Conservation (phyloP, 2,329 filamentous ascomycete species). For the Aciculosporium take region DNA sequence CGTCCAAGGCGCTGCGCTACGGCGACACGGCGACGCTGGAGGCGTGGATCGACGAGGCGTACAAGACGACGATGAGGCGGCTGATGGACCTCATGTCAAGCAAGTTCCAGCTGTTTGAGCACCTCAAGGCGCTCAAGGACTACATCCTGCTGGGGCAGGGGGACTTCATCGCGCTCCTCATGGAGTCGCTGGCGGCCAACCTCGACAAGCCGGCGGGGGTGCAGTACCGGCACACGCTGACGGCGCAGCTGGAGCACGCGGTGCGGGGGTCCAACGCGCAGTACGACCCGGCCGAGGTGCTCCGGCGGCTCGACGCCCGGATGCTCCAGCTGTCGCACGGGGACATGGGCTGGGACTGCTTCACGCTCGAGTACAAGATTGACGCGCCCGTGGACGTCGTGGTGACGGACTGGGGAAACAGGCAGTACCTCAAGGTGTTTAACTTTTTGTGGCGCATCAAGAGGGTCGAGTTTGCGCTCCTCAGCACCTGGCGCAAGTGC, state of each 20-base stretch:
- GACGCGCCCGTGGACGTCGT: constrained; percentile 94
- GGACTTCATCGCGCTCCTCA: constrained; percentile 90
- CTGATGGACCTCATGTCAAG: constrained; percentile 85
- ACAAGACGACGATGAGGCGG: constrained; percentile 94
- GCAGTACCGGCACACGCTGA: constrained; percentile 91
- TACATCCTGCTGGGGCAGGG: constrained; percentile 91
- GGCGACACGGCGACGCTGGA: constrained; percentile 87
- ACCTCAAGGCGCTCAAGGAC: constrained; percentile 80
- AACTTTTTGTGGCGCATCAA: constrained; percentile 99
- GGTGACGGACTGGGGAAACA: constrained; percentile 86
- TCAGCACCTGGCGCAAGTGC: constrained; percentile 82
- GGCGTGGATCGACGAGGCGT: constrained; percentile 88
- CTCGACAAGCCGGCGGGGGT: constrained; percentile 91
- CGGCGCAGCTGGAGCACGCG: constrained; percentile 93
- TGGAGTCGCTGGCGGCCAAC: constrained; percentile 90
- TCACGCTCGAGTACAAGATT: constrained; percentile 97
- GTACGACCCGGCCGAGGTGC: constrained; percentile 81
- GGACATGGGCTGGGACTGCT: constrained; percentile 98
- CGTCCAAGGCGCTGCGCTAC: constrained; percentile 82
- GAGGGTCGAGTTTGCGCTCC: constrained; percentile 85
- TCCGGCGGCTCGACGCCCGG: constrained; percentile 84
- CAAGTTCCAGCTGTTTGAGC: constrained; percentile 90
- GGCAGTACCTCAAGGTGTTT: constrained; percentile 97
- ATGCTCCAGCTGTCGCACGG: constrained; percentile 95
- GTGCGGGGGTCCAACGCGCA: constrained; percentile 96